Evolutionary conservation across 202 grass and related monocot genomes (phyloP).

Genomic region (Sporobolus alterniflorus): DNA sequence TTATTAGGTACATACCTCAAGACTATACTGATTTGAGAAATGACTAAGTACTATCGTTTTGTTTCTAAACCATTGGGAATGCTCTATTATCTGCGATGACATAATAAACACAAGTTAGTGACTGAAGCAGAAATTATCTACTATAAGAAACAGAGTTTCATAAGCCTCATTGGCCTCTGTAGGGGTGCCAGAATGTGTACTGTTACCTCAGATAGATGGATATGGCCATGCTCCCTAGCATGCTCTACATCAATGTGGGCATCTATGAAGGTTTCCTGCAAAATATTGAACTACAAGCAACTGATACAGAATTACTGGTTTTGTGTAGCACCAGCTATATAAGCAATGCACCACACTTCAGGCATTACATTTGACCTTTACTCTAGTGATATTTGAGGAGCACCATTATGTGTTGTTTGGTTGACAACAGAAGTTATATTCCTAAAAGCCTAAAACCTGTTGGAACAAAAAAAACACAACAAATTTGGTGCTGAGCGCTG

Average conservation of each 20-base stretch:
- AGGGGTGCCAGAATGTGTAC: slow-evolving; percentile 5
- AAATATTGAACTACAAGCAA: slow-evolving; percentile 28
- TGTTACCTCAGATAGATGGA: slow-evolving; percentile 93
- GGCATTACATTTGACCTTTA: not conserved
- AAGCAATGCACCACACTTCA: not conserved
- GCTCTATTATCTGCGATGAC: slow-evolving; percentile 82
- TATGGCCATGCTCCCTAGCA: slow-evolving; percentile 86
- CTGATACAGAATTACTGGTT: not conserved
- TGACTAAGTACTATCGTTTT: slow-evolving; percentile 82
- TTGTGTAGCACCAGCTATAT: not conserved
- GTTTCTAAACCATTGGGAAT: slow-evolving; percentile 92
- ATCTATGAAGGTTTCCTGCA: slow-evolving; percentile 93
- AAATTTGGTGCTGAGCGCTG: no score
- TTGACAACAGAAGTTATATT: not conserved
- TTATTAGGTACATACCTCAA: slow-evolving; percentile 62
- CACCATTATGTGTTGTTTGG: not conserved
- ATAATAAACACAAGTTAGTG: slow-evolving; percentile 29
- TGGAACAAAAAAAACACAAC: no score
- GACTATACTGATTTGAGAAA: slow-evolving; percentile 89
- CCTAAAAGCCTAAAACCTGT: not conserved
- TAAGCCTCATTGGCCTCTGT: not conserved
- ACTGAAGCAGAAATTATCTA: slow-evolving; percentile 14
- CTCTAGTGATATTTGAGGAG: not conserved
- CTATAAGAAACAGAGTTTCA: slow-evolving; percentile 18
- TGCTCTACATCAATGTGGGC: slow-evolving; percentile 77